phyloP scores from a whole-genome alignment of 352 stramenopile genomes.

The Thalassiosira sp. region DNA sequence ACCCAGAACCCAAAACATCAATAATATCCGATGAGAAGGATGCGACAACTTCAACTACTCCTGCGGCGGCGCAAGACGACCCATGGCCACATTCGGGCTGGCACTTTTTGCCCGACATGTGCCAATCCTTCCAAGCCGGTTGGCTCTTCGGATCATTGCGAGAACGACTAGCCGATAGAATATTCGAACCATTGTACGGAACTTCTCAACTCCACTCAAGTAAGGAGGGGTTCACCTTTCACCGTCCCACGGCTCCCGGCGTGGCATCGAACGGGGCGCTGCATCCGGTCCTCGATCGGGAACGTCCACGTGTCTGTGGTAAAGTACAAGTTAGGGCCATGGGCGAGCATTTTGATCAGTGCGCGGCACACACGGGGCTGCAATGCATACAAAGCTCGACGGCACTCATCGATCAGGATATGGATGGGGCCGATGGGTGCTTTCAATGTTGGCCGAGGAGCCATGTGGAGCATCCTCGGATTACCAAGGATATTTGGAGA shows the following conservation, averaged over 20 bases:
- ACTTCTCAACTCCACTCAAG: slow-evolving; percentile 50
- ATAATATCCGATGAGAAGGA: too few species aligned
- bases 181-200: slow-evolving; percentile 52
- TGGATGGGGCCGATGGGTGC: slow-evolving; percentile 25
- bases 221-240: slow-evolving; percentile 63
- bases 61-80: too few species aligned
- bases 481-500: slow-evolving; percentile 34
- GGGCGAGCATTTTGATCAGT: slow-evolving; percentile 46
- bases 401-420: slow-evolving; percentile 30
- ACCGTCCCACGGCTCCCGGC: slow-evolving; percentile 15
- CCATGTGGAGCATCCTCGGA: slow-evolving; percentile 15
- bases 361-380: slow-evolving; percentile 5
- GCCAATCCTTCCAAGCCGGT: slow-evolving; percentile 46
- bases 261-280: slow-evolving; percentile 19
- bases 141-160: slow-evolving; percentile 47
- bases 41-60: too few species aligned
- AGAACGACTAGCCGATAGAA: slow-evolving; percentile 45
- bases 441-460: slow-evolving; percentile 38
- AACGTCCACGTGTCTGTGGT: slow-evolving; percentile 28
- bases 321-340: slow-evolving; percentile 8
- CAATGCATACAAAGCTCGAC: slow-evolving; percentile 33
- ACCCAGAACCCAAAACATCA: too few species aligned
- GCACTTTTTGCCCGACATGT: slow-evolving; percentile 34
- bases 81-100: slow-evolving; percentile 33
- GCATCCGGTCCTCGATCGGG: slow-evolving; percentile 13